Evolutionary conservation across 805 yeast genomes (phyloP), one percentile per base, ranked within the genome.

Genomic region (Ogataea chonburiensis): DNA sequence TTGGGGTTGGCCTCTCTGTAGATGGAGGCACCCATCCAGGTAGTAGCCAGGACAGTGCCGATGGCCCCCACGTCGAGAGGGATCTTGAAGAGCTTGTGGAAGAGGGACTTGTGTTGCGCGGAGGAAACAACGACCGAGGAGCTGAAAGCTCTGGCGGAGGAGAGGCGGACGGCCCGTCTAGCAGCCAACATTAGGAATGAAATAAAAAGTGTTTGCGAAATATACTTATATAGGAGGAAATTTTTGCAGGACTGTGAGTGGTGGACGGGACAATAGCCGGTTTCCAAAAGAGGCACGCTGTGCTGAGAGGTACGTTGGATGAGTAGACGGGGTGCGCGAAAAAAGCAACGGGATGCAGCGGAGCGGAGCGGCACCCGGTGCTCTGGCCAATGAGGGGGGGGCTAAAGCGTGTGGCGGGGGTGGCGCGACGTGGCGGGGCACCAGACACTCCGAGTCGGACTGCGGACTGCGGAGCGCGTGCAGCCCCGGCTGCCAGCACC

Each of bases 1-100:
- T 58, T 61, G n/a, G 76, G 76, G 37, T 49, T 48, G 4, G 64
- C 52, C 52, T 71, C 76, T 19, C 55, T 52, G 50, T 66, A 58
- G 25, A 71, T 62, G 43, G 40, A 38, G 28, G 42, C 41, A 40
- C 70, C 71, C 54, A 66, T 66, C 37, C 67, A 73, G 31, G 60
- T 49, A 15, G 56, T 46, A 27, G 46, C 58, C 18, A 47, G 34
- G 5, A 49, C 57, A 16, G 57, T 50, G 22, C 47, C 55, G n/a
- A 52, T 32, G 24, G 55, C 53, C 28, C 53, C 54, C 20, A 44
- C 52, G 40, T 52, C 57, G 24, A 52, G 46, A 12, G 57, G 57
- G 29, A 52, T 40, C 30, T 46, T 51, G 45, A 51, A 49, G 11
- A 52, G 34, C 31, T 42, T 50, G 44, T 52, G 55, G 35, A 42